phyloP scores from a whole-genome alignment of 306 rosid genomes.

The Trifolium dubium region DNA sequence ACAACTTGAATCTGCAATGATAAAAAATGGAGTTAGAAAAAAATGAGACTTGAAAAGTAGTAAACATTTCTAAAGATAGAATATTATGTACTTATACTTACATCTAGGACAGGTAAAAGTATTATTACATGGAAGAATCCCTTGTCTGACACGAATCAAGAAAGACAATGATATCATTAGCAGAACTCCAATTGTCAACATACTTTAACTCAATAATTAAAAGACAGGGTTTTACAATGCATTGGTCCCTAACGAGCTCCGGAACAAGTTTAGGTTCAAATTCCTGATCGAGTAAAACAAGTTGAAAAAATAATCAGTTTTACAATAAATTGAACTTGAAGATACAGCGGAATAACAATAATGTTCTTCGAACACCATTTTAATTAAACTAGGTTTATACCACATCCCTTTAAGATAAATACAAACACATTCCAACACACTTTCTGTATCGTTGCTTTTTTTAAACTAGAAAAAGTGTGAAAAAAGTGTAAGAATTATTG shows the following conservation, averaged over 20 bases:
- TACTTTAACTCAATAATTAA: neutral
- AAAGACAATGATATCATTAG: slow-evolving; percentile 23
- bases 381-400: no score
- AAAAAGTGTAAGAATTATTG: no score
- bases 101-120: slow-evolving; percentile 67
- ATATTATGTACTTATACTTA: slow-evolving; percentile 44
- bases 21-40: neutral
- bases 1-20: slow-evolving; percentile 75
- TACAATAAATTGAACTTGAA: no score
- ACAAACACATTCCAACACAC: no score
- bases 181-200: slow-evolving; percentile 21
- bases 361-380: no score
- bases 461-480: no score
- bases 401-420: no score
- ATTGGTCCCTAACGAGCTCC: slow-evolving; percentile 55
- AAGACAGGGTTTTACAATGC: slow-evolving; percentile 56
- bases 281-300: slow-evolving; percentile 58
- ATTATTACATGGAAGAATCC: slow-evolving; percentile 63
- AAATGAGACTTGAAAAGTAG: neutral
- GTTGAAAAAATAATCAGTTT: neutral
- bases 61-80: no score
- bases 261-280: slow-evolving; percentile 74
- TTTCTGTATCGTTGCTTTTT: no score
- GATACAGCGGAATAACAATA: no score
- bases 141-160: slow-evolving; percentile 50